Base-by-base conservation (phyloP, 768 basidiomycete genomes). In the Rhizopogon vesiculosus region DNA sequence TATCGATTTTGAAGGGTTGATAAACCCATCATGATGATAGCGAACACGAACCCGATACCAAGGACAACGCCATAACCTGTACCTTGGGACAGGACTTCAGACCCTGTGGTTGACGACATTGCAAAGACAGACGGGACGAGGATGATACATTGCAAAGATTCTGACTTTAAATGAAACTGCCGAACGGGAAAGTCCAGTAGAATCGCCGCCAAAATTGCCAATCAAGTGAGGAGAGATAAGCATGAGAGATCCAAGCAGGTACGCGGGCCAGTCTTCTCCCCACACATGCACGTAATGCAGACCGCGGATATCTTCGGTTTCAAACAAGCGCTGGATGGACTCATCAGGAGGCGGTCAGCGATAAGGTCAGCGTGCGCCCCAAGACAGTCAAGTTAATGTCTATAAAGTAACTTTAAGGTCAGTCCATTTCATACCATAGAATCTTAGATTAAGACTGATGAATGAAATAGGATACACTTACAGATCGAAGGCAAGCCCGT, bases 1-100 rank as follows among this genome's bases (percentile, higher is more conserved):
- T 69, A 69, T 28, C 63, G 59, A 31, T 63, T 63, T 54, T 67
- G 66, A 19, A 66, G 53, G 40, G 56, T 57, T 4, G 67, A 63
- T n/a, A 66, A 57, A 50, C 64, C 65, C 46, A 60, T 61, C 68
- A 69, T 69, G 45, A 69, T 51, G 31, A 63, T 45, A 7, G 66
- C 64, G 51, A 69, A 69, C 40, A 67, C 55, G 40, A 67, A 59
- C 3, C 68, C 68, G 39, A 69, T 60, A 10, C 68, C 68, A 38
- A 68, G 56, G n/a, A 67, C 66, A 31, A 69, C 64, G 19, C 65
- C 67, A 59, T 69, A 69, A 8, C 67, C 67, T 13, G 53, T 61
- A 7, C 63, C 66, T 41, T 66, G 67, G 3, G 65, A 54, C 9
- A 68, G 62, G 29, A 61, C 60, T 45, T 61, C 45, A 35, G 60